A percentile compares a stretch with the other conserved stretches of the same genome.
These are phyloP conservation scores for Chytridium lagenaria DNA, from an alignment of 371 early-diverging fungal species.

Conservation along the genomic window DNA sequence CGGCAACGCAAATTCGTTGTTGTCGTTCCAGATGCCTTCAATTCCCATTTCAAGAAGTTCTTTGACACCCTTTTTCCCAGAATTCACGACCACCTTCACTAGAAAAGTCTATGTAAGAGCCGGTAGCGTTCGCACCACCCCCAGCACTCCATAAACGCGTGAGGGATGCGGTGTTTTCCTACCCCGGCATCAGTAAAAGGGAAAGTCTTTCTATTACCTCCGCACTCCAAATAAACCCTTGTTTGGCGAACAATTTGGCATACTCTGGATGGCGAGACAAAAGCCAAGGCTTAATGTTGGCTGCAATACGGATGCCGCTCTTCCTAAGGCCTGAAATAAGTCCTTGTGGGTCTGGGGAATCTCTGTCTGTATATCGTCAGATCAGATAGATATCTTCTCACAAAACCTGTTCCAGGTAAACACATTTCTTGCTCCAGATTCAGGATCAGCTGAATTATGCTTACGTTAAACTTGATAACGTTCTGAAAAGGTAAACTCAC, in stretches of 20 bases:
- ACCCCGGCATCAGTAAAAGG: neutral
- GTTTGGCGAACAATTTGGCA: conserved; percentile 28
- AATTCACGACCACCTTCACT: conserved; percentile 57
- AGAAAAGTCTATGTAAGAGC: conserved; percentile 66
- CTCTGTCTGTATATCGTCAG: conserved; percentile 4
- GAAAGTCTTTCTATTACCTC: conserved; percentile 29
- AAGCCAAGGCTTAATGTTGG: conserved; percentile 73
- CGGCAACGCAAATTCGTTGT: conserved; percentile 63
- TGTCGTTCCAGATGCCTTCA: conserved; percentile 67
- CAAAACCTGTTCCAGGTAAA: conserved; percentile 66
- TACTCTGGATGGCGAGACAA: conserved; percentile 63
- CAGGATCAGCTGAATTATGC: conserved; percentile 34
- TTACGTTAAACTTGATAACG: neutral
- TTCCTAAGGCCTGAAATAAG: conserved; percentile 46
- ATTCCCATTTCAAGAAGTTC: conserved; percentile 59
- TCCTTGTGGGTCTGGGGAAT: conserved; percentile 59
- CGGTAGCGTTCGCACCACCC: conserved; percentile 50
- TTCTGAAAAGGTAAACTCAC: conserved; percentile 15
- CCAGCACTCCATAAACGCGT: conserved; percentile 64
- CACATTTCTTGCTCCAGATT: conserved; percentile 60
- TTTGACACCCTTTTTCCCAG: conserved; percentile 60
- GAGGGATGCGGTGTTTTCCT: conserved; percentile 18
- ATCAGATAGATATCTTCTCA: neutral
- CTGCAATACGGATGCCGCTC: conserved; percentile 59
- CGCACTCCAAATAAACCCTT: conserved; percentile 59